phyloP scores from a whole-genome alignment of 1,139 yeast genomes.

The Hyphopichia burtonii region DNA sequence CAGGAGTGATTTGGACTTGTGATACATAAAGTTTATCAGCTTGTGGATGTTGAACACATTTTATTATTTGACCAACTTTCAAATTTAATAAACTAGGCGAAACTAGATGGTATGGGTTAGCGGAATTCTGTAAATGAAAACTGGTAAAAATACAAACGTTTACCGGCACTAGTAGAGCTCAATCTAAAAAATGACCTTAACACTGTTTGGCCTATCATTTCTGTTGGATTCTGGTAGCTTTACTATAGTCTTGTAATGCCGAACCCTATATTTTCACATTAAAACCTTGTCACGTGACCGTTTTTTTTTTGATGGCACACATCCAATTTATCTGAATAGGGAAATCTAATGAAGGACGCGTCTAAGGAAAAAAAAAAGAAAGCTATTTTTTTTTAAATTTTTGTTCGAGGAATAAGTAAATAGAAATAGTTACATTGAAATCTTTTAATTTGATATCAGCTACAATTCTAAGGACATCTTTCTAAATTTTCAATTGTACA shows the following conservation, averaged over 20 bases:
- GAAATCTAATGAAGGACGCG: conserved; percentile 21
- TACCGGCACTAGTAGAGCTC: not conserved
- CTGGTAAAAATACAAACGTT: not conserved
- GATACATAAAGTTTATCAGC: conserved; percentile 59
- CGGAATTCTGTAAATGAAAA: not conserved
- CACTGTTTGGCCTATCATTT: not conserved
- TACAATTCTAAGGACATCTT: no score
- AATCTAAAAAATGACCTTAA: not conserved
- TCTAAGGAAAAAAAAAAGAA: conserved; percentile 5
- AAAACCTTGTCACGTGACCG: no score
- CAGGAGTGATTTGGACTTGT: conserved; percentile 26
- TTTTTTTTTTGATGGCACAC: not conserved
- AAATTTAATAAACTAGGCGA: conserved; percentile 27
- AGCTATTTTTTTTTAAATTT: not conserved
- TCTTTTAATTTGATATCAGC: no score
- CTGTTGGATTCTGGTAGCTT: no score
- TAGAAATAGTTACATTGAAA: no score
- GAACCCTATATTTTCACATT: no score
- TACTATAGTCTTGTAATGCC: no score
- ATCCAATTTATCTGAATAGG: conserved; percentile 20
- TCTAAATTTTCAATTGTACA: no score
- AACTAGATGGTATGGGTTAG: conserved; percentile 8
- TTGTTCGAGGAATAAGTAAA: not conserved
- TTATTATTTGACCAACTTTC: conserved; percentile 45
- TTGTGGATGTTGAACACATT: conserved; percentile 45